Evolutionary conservation across 768 basidiomycete species (phyloP), one percentile per base, ranked within the genome.

Genomic region (Tricholoma bakamatsutake): DNA sequence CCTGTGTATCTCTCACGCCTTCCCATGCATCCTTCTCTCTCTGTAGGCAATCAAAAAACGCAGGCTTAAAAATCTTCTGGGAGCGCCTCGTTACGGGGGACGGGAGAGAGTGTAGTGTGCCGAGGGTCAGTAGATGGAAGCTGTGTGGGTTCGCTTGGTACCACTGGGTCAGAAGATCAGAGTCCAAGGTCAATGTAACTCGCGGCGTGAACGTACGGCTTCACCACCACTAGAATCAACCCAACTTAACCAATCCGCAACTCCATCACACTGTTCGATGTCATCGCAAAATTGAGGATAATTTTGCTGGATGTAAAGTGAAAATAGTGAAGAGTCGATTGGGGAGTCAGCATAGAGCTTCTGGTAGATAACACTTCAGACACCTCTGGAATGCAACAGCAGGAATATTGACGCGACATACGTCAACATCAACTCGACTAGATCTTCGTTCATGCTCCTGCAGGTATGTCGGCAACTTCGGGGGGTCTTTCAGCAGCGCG

Each of bases 221-320:
- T 84, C 83, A 10, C 83, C 83, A 4, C 80, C 81, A 59, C 82
- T 81, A 1, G 80, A 79, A 64, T 95, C 93, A 9, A 83, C 73
- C 80, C 82, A 86, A 59, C 91, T 93, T 56, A 94, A 68, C 72
- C 82, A 84, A 45, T 93, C 92, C 7, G 81, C 76, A 11, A 93
- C 67, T 2, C 77, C 80, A 4, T 79, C 80, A 61, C 84, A 85
- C 51, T 98, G 79, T 6, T 93, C 90, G 4, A 93, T 68, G 35
- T 87, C 82, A 40, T 78, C 73, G 64, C 90, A 94, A 64, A 91
- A 98, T 54, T 87, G 85, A 0, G 87, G 80, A 61, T 95, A 93
- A 65, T 97, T 98, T 68, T 98, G 94, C 61, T 99, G 97, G 8
- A 95, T 77, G 66, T 98, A 99, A 6, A 96, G 70, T 2, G 87